Conservation (phyloP, 2,329 filamentous ascomycete species). For the Thelonectria blattea region DNA sequence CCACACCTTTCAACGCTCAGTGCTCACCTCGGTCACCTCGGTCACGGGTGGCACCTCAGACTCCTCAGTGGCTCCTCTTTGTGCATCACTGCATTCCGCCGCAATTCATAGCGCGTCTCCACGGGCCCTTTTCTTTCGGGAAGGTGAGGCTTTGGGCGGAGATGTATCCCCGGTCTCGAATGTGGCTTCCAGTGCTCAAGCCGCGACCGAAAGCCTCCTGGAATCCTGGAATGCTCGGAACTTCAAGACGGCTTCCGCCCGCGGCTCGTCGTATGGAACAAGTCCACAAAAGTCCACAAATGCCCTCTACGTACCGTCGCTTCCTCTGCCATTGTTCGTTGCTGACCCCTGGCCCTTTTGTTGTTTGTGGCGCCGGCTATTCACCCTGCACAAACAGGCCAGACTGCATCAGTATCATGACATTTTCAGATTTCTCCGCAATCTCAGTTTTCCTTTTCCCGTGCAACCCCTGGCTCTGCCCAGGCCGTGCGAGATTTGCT, state of each 20-base stretch:
- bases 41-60: too few relatives aligned
- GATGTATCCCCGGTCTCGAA: constrained; percentile 5
- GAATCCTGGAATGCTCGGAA: constrained; percentile 10
- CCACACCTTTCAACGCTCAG: background rate
- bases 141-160: constrained; percentile 17
- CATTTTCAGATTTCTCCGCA: constrained; percentile 32
- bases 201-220: constrained; percentile 5
- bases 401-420: constrained; percentile 30
- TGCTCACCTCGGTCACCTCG: too few relatives aligned
- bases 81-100: too few relatives aligned
- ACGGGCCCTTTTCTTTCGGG: background rate
- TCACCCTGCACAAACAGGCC: constrained; percentile 29
- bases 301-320: background rate
- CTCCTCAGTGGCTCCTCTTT: too few relatives aligned
- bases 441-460: constrained; percentile 29
- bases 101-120: too few relatives aligned
- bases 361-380: constrained; percentile 37
- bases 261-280: background rate
- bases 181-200: constrained; percentile 7
- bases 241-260: constrained; percentile 3
- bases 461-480: constrained; percentile 20
- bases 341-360: background rate
- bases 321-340: background rate
- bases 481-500: constrained; percentile 31
- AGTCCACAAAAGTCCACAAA: background rate